phyloP scores from a whole-genome alignment of 345 rosid genomes.

The Orychophragmus violaceus region DNA sequence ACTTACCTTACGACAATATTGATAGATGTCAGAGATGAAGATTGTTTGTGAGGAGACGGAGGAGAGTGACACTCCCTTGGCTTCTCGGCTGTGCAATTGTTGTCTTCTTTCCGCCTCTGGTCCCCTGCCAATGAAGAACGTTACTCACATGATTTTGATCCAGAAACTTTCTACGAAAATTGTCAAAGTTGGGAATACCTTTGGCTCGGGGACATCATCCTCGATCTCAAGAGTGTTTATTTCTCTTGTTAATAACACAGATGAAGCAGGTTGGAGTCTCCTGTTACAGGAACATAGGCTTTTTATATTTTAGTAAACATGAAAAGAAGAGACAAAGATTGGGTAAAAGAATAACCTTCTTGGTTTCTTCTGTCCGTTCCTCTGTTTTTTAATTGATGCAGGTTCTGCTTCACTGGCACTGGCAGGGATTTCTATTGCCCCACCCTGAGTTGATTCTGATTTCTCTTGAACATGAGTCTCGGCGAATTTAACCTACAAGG shows the following conservation, averaged over 20 bases:
- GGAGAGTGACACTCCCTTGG: conserved; percentile 57
- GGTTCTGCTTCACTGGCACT: conserved; percentile 11
- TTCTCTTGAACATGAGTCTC: conserved; percentile 4
- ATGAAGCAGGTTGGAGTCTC: conserved; percentile 76
- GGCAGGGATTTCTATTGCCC: conserved; percentile 4
- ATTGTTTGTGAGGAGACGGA: conserved; percentile 54
- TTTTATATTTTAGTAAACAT: background rate
- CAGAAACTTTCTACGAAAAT: background rate
- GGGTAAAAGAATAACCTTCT: conserved; percentile 22
- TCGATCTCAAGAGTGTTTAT: conserved; percentile 44
- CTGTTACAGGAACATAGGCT: conserved; percentile 30
- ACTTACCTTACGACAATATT: background rate
- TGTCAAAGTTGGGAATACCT: conserved; percentile 34
- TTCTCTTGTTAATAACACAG: conserved; percentile 60
- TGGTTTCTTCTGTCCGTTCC: conserved; percentile 26
- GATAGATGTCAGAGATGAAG: conserved; percentile 31
- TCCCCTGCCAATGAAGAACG: conserved; percentile 42
- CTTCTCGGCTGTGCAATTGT: conserved; percentile 42
- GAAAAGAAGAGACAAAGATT: background rate
- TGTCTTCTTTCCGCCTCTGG: conserved; percentile 45
- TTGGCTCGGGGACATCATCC: conserved; percentile 59
- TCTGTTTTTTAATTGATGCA: conserved; percentile 23
- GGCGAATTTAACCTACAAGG: conserved; percentile 1
- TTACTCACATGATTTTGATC: background rate
- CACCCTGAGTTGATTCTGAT: background rate